Evolutionary conservation across 495 filamentous ascomycete genomes (phyloP).

Genomic region (Massariosphaeria phaeospora): DNA sequence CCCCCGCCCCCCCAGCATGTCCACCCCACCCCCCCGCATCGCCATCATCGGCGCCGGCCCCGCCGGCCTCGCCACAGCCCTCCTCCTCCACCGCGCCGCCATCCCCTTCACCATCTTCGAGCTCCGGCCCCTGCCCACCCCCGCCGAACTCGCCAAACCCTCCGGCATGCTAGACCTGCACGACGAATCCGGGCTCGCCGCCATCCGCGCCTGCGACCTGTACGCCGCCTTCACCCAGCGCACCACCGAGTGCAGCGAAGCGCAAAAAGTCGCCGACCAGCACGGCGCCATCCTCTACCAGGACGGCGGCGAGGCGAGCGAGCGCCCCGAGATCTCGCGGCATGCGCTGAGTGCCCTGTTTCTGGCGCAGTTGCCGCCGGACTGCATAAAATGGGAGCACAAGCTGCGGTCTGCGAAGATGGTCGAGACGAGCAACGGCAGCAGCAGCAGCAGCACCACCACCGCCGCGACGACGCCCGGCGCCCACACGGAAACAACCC

Average conservation of each 20-base stretch:
- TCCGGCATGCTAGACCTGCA: slow-evolving; percentile 56
- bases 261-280: slow-evolving; percentile 38
- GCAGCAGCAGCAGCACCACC: slow-evolving; percentile 4
- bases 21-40: too few species aligned
- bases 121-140: slow-evolving; percentile 40
- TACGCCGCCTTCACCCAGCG: slow-evolving; percentile 44
- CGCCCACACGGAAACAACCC: slow-evolving; percentile 33
- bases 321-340: slow-evolving; percentile 49
- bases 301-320: slow-evolving; percentile 32
- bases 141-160: slow-evolving; percentile 23
- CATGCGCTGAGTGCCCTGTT: slow-evolving; percentile 42
- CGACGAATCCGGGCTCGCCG: slow-evolving; percentile 47
- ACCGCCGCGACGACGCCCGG: slow-evolving; percentile 22
- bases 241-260: slow-evolving; percentile 40
- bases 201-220: slow-evolving; percentile 49
- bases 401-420: slow-evolving; percentile 39
- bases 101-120: slow-evolving; percentile 53
- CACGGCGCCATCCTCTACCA: slow-evolving; percentile 43
- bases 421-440: too few species aligned
- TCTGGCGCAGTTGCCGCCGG: slow-evolving; percentile 38
- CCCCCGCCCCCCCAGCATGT: too few species aligned
- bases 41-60: slow-evolving; percentile 33
- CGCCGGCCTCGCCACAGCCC: slow-evolving; percentile 18
- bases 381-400: slow-evolving; percentile 46
- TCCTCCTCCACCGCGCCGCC: slow-evolving; percentile 30